Conservation (phyloP, 495 filamentous ascomycete species). For the Xylaria cubensis region DNA sequence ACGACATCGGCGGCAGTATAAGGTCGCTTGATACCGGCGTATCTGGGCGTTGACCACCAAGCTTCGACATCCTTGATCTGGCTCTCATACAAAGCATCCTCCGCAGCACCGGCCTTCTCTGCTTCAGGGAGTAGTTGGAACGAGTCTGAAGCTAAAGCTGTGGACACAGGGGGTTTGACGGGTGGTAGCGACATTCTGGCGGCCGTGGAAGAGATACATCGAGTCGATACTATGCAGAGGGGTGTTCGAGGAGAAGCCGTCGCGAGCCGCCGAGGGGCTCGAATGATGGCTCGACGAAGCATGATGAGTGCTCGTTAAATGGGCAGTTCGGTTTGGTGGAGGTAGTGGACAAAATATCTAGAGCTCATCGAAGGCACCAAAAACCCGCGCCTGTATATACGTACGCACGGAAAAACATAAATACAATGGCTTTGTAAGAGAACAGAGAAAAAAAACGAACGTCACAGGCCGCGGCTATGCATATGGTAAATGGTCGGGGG, state of each 20-base stretch:
- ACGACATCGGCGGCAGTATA: conserved; percentile 92
- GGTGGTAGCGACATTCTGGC: conserved; percentile 42
- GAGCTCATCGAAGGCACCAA: not conserved
- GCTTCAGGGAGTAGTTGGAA: conserved; percentile 80
- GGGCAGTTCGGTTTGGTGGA: not conserved
- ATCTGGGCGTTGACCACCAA: conserved; percentile 88
- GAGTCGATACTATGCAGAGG: conserved; percentile 21
- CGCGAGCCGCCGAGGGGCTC: conserved; percentile 41
- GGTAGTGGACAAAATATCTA: not conserved
- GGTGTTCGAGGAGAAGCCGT: conserved; percentile 32
- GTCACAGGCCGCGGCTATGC: conserved; percentile 6
- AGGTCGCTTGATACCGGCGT: conserved; percentile 85
- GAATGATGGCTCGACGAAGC: conserved; percentile 44
- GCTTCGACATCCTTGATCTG: conserved; percentile 82
- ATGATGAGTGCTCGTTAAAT: conserved; percentile 33
- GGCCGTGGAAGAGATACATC: conserved; percentile 36
- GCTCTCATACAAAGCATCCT: conserved; percentile 80
- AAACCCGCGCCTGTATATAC: not conserved
- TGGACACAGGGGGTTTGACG: conserved; percentile 55
- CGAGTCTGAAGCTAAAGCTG: conserved; percentile 67
- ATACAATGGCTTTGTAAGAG: not conserved
- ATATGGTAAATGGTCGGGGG: conserved; percentile 16
- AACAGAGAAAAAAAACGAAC: not conserved
- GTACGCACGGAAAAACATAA: not conserved
- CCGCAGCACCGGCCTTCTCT: conserved; percentile 75